Conservation (phyloP, 2,329 filamentous ascomycete genomes). For the Aspergillus phoenicis region DNA sequence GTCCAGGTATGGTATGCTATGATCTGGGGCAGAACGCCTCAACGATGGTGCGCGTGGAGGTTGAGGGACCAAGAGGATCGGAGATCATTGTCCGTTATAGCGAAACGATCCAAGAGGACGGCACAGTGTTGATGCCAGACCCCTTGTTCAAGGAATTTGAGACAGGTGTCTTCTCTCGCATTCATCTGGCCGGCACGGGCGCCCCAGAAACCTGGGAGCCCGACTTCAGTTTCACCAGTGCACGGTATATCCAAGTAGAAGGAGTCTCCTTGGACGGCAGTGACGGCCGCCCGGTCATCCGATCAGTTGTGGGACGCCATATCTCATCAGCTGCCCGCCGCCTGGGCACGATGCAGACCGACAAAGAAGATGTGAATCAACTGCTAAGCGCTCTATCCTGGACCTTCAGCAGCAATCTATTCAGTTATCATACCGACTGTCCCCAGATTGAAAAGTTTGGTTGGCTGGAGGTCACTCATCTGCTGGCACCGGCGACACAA, state of each 20-base stretch:
- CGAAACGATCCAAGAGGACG: conserved; percentile 23
- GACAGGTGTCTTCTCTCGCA: conserved; percentile 24
- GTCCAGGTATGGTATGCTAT: conserved; percentile 21
- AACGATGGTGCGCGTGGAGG: conserved; percentile 21
- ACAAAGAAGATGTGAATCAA: conserved; percentile 26
- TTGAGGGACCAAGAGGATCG: conserved; percentile 21
- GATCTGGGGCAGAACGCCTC: conserved; percentile 29
- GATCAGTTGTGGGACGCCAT: conserved; percentile 24
- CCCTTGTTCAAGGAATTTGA: conserved; percentile 30
- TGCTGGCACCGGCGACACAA: conserved; percentile 50
- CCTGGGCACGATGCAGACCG: conserved; percentile 25
- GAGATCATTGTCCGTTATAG: conserved; percentile 24
- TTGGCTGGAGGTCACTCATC: conserved; percentile 52
- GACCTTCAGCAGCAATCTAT: conserved; percentile 49
- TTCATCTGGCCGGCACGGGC: conserved; percentile 22
- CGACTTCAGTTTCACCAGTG: conserved; percentile 30
- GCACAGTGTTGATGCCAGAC: conserved; percentile 27
- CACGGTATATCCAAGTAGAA: conserved; percentile 28
- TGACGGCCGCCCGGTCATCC: conserved; percentile 19
- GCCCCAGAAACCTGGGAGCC: conserved; percentile 23
- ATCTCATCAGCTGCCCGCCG: conserved; percentile 26
- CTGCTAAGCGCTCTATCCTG: conserved; percentile 47
- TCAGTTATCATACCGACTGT: conserved; percentile 54
- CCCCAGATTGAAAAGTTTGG: conserved; percentile 54
- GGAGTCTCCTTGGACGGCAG: conserved; percentile 18